Conservation (phyloP, 108 stramenopile genomes). For the Conticribra guillardii region DNA sequence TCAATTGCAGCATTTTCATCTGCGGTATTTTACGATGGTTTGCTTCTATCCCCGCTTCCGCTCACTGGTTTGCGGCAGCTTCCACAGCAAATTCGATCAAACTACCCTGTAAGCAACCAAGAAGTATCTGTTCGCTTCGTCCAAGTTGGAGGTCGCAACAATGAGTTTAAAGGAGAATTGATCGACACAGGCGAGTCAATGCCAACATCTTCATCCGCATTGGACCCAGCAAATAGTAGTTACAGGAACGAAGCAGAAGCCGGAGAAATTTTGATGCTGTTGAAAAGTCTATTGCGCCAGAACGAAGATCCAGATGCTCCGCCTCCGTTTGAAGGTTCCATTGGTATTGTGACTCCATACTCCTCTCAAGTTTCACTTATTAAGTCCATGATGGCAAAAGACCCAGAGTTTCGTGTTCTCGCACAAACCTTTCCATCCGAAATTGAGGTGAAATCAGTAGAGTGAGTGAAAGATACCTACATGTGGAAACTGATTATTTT, state of each 20-base stretch:
- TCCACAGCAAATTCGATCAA: slow-evolving; percentile 45
- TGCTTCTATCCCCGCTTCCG: slow-evolving; percentile 67
- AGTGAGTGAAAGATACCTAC: too few species aligned
- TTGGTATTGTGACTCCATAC: slow-evolving; percentile 97
- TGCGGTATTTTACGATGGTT: slow-evolving; percentile 85
- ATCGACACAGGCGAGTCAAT: slow-evolving; percentile 15
- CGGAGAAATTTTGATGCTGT: slow-evolving; percentile 48
- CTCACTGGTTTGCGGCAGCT: slow-evolving; percentile 56
- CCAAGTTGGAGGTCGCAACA: slow-evolving; percentile 72
- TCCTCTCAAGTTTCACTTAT: slow-evolving; percentile 93
- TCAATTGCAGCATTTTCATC: slow-evolving; percentile 93
- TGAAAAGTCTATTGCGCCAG: slow-evolving; percentile 54
- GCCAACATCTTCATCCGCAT: slow-evolving; percentile 18
- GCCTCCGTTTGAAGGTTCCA: slow-evolving; percentile 44
- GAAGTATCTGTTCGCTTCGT: slow-evolving; percentile 62
- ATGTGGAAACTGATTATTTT: too few species aligned
- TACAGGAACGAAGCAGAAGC: slow-evolving; percentile 80
- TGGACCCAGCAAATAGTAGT: slow-evolving; percentile 28
- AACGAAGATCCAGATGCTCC: slow-evolving; percentile 27
- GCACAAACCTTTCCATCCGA: slow-evolving; percentile 43
- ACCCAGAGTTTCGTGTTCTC: slow-evolving; percentile 53
- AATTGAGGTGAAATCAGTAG: slow-evolving; percentile 92
- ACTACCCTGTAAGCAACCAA: slow-evolving; percentile 44
- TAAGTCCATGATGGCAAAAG: slow-evolving; percentile 63
- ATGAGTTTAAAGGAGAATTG: slow-evolving; percentile 65